Conservation (phyloP, 1,284 basidiomycete genomes). For the Kwoniella shivajii region DNA sequence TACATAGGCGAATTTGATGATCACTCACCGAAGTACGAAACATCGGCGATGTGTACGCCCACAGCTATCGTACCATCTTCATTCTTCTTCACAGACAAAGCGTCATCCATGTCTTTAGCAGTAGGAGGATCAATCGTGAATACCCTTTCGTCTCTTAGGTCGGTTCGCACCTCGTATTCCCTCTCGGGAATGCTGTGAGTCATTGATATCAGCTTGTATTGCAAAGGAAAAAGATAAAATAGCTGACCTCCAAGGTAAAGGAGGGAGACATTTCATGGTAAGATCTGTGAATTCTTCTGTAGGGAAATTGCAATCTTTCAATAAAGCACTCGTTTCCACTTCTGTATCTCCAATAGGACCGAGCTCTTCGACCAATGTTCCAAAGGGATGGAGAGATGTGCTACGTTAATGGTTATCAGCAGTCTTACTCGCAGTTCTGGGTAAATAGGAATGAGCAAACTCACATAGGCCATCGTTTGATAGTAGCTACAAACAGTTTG, state of each 20-base stretch:
- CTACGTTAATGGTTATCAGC: conserved; percentile 57
- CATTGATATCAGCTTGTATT: conserved; percentile 1
- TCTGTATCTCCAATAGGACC: conserved; percentile 98
- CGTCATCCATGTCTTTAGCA: conserved; percentile 93
- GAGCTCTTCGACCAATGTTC: conserved; percentile 95
- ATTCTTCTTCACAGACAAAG: conserved; percentile 81
- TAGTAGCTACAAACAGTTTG: conserved; percentile 94
- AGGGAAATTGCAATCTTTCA: conserved; percentile 98
- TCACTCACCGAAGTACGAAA: conserved; percentile 74
- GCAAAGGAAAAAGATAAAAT: neutral
- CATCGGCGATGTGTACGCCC: conserved; percentile 93
- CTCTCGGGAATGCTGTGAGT: conserved; percentile 79
- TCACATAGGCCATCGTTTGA: conserved; percentile 77
- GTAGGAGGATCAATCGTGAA: conserved; percentile 92
- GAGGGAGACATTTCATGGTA: conserved; percentile 93
- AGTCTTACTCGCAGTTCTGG: conserved; percentile 14
- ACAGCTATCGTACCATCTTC: conserved; percentile 90
- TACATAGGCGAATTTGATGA: neutral
- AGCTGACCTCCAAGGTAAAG: conserved; percentile 78
- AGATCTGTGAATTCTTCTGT: conserved; percentile 90
- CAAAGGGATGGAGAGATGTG: conserved; percentile 97
- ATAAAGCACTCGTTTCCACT: conserved; percentile 93
- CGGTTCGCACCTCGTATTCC: conserved; percentile 82
- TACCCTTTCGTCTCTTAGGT: conserved; percentile 78
- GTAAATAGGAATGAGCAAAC: no score